Base-by-base conservation (phyloP, 2,329 filamentous ascomycete species). In the Cladophialophora immunda region DNA sequence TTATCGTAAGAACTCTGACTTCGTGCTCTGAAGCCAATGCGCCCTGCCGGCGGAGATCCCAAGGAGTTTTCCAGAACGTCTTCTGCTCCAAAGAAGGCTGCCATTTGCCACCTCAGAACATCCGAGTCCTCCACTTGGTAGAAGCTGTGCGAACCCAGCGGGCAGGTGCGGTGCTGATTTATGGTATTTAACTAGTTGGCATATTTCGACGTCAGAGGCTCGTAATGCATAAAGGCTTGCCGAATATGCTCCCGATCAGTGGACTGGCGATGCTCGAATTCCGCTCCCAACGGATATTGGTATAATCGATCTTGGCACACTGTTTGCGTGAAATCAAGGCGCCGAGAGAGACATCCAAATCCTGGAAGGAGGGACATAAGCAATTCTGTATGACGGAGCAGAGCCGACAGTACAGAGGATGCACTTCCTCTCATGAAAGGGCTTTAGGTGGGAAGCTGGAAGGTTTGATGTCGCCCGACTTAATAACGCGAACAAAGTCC, bases 371-470 rank as follows among this genome's bases (percentile, higher is more conserved):
- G n/a, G 19, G 17, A 27, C 11, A 50, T 19, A 50, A 25, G 27
- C 19, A 25, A 17, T 13, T 3, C 22, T 4, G 17, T 25, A 30
- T 8, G 29, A 25, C 2, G 8, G 3, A 19, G 11, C 19, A 15
- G 8, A 52, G 19, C 19, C 15, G 32, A 27, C 30, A 25, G 19
- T 29, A 11, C 1, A 1, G 25, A 32, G n/a, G 27, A 29, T 6
- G 22, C 34, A n/a, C 17, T 29, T 32, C 15, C 6, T 9, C 72
- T 81, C 75, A 83, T 70, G 81, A 82, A 62, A 81, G 75, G 38
- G 85, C 85, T 73, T 86, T 89, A 2, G 93, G 93, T 22, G 94
- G 94, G 75, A 97, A 97, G 68, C 84, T 90, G 27, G 91, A 90
- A n/a, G 88, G 81, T 73, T 88, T 86, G 69, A 89, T 84, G 13